Base-by-base conservation (phyloP, 768 basidiomycete genomes). In the Pholiota microspora region DNA sequence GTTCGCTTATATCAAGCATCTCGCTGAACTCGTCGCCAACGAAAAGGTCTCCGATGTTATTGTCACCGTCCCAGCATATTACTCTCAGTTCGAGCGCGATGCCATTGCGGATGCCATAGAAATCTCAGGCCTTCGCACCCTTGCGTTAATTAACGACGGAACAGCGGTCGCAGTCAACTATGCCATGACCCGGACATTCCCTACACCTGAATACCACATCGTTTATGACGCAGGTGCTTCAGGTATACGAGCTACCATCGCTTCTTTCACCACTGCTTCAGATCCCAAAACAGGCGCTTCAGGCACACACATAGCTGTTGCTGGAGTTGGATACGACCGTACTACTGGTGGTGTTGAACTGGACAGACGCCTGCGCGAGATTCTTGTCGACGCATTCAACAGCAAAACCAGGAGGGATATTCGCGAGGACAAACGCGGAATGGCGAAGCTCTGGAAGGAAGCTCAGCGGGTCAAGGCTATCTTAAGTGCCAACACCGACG, bases 141-240 rank as follows among this genome's bases (percentile, higher is more conserved):
- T 98, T 28, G 86, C 91, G 0, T 77, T 98, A 55, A 82, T 99
- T 50, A 89, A 94, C 61, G 97, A 99, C 62, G 96, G 96, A 24
- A 85, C 92, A 0, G 92, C 94, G 2, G 88, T 95, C n/a, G 97
- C 94, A 12, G 80, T 98, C 61, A 99, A 99, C 74, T 99, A 92
- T 65, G 97, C 97, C 38, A 97, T 98, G 94, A 94, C 94, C 1
- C 84, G 96, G 45, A 78, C 84, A 1, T 98, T 98, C 76, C 74
- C 88, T 0, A 73, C 73, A 2, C 84, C 85, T 0, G 89, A 95
- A 64, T 83, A 88, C 68, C 95, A 98, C 67, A 71, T 99, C 61
- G 86, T 99, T 55, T 99, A 90, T 71, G 97, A 98, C 63, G 92
- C 94, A 0, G 97, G 97, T 38, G 92, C 96, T 4, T 87, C 86